These are phyloP conservation scores for Colletotrichum tamarilloi DNA, from an alignment of 2,329 filamentous ascomycete species.

Conservation along the genomic window DNA sequence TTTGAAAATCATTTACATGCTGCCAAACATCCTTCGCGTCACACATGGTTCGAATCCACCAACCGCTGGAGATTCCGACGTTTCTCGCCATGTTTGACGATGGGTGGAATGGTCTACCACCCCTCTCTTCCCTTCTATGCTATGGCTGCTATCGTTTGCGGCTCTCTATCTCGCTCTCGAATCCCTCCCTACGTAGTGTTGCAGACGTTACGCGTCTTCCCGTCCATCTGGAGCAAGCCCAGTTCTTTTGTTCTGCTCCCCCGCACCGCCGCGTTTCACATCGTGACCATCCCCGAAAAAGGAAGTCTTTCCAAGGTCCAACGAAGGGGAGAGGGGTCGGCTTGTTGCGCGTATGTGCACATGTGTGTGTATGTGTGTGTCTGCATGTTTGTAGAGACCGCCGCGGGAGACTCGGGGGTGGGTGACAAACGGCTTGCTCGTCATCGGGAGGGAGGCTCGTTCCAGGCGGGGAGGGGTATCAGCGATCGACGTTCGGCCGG, in stretches of 20 bases:
- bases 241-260: neutral
- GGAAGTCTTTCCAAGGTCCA: neutral
- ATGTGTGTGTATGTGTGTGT: no score
- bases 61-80: neutral
- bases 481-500: neutral
- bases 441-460: neutral
- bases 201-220: conserved; percentile 22
- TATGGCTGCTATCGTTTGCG: no score
- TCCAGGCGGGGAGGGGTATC: neutral
- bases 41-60: neutral
- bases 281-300: conserved; percentile 6
- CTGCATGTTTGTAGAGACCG: neutral
- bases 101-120: neutral
- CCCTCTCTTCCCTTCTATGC: neutral
- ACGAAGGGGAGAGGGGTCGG: neutral
- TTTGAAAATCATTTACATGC: neutral
- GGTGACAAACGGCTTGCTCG: conserved; percentile 5
- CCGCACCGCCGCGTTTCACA: conserved; percentile 29
- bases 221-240: neutral
- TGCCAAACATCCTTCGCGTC: neutral
- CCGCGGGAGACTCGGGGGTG: neutral
- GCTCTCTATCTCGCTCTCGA: neutral
- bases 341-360: no score
- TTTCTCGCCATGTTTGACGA: neutral
- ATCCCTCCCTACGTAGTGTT: neutral